Evolutionary conservation across 163 green algal species (phyloP).

Genomic region (Chloromonas sp.): DNA sequence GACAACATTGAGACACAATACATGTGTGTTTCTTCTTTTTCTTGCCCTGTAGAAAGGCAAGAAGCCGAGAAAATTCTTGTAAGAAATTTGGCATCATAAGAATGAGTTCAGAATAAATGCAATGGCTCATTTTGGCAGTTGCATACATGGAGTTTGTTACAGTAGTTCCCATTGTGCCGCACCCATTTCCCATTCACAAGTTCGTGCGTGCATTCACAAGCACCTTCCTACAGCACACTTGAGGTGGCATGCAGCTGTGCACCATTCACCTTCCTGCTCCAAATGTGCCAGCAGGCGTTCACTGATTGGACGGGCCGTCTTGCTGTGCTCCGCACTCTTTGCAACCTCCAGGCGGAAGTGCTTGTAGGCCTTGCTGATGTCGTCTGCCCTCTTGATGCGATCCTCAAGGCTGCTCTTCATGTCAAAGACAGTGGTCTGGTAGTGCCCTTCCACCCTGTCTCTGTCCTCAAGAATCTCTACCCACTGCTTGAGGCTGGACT

Average conservation of each 20-base stretch:
- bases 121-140: too few species aligned
- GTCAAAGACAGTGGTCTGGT: conserved; percentile 46
- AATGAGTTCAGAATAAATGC: too few species aligned
- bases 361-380: conserved; percentile 51
- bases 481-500: conserved; percentile 51
- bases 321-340: conserved; percentile 49
- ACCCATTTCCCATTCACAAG: too few species aligned
- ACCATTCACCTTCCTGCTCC: conserved; percentile 39
- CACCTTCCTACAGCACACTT: background rate
- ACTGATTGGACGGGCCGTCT: conserved; percentile 48
- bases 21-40: too few species aligned
- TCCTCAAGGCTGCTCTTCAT: conserved; percentile 38
- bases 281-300: conserved; percentile 47
- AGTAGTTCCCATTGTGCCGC: too few species aligned
- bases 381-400: conserved; percentile 46
- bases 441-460: conserved; percentile 40
- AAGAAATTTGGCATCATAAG: too few species aligned
- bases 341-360: conserved; percentile 68
- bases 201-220: background rate
- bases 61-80: too few species aligned
- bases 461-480: conserved; percentile 48
- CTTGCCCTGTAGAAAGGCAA: too few species aligned
- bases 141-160: too few species aligned
- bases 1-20: too few species aligned
- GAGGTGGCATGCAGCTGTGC: background rate